These are phyloP conservation scores for Trichoderma afroharzianum DNA, from an alignment of 2,329 filamentous ascomycete genomes.

Conservation along the genomic window DNA sequence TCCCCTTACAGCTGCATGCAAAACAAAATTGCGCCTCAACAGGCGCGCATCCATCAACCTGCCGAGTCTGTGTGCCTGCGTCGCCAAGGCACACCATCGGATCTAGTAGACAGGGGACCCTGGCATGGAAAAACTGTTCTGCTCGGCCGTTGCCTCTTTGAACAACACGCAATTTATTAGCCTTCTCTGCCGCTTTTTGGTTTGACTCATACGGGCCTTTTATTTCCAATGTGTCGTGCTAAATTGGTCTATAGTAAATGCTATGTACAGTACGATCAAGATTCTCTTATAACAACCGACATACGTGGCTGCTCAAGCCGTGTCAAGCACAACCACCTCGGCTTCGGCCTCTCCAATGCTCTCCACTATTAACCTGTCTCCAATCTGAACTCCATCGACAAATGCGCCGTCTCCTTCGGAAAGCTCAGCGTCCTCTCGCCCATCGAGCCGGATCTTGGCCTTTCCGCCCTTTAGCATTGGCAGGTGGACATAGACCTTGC, in stretches of 20 bases:
- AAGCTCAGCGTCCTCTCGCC: conserved; percentile 60
- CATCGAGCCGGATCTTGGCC: conserved; percentile 66
- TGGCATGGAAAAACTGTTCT: not conserved
- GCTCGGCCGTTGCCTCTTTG: conserved; percentile 12
- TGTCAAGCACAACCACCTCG: conserved; percentile 66
- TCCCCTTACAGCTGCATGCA: conserved; percentile 5
- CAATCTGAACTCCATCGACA: conserved; percentile 60
- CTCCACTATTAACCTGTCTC: conserved; percentile 62
- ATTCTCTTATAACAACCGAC: not conserved
- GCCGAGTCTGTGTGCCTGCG: conserved; percentile 1
- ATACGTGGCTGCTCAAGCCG: conserved; percentile 27
- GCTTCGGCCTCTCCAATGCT: conserved; percentile 66
- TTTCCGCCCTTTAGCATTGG: conserved; percentile 76
- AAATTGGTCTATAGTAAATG: not conserved
- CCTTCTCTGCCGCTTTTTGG: not conserved
- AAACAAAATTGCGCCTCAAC: not conserved
- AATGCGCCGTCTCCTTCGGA: conserved; percentile 80
- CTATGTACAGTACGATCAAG: not conserved
- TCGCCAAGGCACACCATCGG: conserved; percentile 2
- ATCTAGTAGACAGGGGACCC: conserved; percentile 1
- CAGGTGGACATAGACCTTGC: conserved; percentile 77
- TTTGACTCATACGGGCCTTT: conserved; percentile 11
- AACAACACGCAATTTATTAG: not conserved
- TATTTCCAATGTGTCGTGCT: not conserved
- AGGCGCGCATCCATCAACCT: not conserved